Percentiles rank a stretch among this genome's conserved stretches.
Evolutionary conservation across 257 asterid genomes (phyloP).

Genomic region (Henckelia pumila): DNA sequence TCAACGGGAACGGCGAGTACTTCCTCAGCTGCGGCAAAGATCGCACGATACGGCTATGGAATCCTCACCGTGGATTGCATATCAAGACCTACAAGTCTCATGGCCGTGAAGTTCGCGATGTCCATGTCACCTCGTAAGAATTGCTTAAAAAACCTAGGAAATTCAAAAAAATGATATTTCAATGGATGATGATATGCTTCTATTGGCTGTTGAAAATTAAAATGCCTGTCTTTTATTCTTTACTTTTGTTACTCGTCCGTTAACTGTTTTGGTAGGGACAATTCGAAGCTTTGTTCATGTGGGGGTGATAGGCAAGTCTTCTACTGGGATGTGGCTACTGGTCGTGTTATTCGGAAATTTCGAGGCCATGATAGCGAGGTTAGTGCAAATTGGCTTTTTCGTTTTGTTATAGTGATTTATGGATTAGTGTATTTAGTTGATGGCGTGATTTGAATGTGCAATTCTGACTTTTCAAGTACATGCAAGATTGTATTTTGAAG

Average conservation of each 20-base stretch:
- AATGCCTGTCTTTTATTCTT: neutral
- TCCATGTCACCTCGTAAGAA: conserved; percentile 67
- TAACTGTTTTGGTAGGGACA: conserved; percentile 47
- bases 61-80: conserved; percentile 90
- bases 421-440: conserved; percentile 9
- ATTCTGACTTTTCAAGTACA: neutral
- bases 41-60: conserved; percentile 93
- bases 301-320: conserved; percentile 97
- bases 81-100: conserved; percentile 92
- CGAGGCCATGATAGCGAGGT: conserved; percentile 99
- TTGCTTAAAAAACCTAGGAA: neutral
- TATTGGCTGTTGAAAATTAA: neutral
- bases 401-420: conserved; percentile 6
- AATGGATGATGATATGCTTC: conserved; percentile 4
- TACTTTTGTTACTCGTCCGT: neutral
- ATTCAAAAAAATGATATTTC: neutral
- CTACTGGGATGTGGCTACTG: conserved; percentile 95
- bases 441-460: neutral
- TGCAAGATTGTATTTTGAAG: neutral
- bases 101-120: conserved; percentile 96
- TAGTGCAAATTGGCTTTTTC: conserved; percentile 11
- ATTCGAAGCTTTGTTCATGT: conserved; percentile 81
- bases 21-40: conserved; percentile 94
- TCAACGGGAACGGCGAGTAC: conserved; percentile 86
- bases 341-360: conserved; percentile 84